These are phyloP conservation scores for Populus ilicifolia DNA, from an alignment of 345 rosid species.

Conservation along the genomic window DNA sequence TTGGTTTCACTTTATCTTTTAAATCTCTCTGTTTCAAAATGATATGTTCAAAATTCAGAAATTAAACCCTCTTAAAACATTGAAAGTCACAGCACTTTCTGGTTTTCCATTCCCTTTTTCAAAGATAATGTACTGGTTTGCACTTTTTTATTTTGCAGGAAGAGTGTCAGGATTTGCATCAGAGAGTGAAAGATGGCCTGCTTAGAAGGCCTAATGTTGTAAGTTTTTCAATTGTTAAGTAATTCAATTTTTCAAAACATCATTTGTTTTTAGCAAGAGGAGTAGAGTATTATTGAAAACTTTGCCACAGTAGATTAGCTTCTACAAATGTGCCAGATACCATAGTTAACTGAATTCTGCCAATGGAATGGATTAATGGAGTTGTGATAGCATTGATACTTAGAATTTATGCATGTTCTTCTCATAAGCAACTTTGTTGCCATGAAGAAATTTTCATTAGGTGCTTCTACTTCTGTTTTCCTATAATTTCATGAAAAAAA, in stretches of 20 bases:
- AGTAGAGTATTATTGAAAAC: too few species aligned
- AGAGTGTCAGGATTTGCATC: conserved; percentile 48
- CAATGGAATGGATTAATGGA: too few species aligned
- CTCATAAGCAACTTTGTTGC: too few species aligned
- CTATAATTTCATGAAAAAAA: too few species aligned
- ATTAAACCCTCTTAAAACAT: background rate
- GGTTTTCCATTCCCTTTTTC: background rate
- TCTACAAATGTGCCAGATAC: too few species aligned
- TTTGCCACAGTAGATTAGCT: background rate
- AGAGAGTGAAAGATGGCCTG: conserved; percentile 33
- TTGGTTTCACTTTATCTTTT: background rate
- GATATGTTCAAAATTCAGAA: background rate
- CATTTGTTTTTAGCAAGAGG: background rate
- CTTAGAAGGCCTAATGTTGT: conserved; percentile 38
- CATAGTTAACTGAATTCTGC: too few species aligned
- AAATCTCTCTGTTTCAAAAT: background rate
- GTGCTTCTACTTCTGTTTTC: too few species aligned
- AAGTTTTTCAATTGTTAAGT: conserved; percentile 15
- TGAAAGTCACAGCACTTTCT: background rate
- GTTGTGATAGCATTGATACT: too few species aligned
- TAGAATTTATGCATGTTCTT: too few species aligned
- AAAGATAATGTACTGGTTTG: background rate
- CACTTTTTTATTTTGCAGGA: conserved; percentile 34
- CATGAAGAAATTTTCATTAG: too few species aligned
- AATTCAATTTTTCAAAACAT: background rate